These are phyloP conservation scores for Dalbergia cultrata DNA, from an alignment of 306 rosid genomes.

Conservation along the genomic window DNA sequence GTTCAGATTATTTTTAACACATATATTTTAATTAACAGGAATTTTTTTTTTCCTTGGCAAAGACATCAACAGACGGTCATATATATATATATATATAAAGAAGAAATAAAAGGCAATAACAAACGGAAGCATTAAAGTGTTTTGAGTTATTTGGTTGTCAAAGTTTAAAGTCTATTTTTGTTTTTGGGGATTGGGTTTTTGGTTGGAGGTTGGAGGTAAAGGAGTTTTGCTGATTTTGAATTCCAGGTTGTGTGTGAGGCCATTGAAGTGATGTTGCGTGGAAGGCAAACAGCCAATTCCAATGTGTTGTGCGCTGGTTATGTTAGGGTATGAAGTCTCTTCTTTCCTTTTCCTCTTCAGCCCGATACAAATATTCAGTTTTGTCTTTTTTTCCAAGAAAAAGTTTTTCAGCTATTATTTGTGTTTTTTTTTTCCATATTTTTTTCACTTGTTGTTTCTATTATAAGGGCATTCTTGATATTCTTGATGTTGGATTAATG, in stretches of 20 bases:
- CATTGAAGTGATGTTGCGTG: slow-evolving; percentile 54
- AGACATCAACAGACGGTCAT: no score
- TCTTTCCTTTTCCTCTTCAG: neutral
- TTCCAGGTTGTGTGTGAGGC: slow-evolving; percentile 69
- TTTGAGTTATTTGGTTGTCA: neutral
- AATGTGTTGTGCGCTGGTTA: slow-evolving; percentile 72
- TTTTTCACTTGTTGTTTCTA: neutral
- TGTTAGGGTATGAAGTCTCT: slow-evolving; percentile 54
- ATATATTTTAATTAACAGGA: neutral
- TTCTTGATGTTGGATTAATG: slow-evolving; percentile 21
- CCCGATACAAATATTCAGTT: neutral
- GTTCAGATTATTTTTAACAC: no score
- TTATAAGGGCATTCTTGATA: neutral
- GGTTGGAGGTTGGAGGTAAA: neutral
- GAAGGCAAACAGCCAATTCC: slow-evolving; percentile 21
- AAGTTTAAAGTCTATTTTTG: neutral
- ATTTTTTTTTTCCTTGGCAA: no score
- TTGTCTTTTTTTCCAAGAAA: neutral
- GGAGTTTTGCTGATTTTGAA: slow-evolving; percentile 18
- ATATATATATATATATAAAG: no score
- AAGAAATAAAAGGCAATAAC: neutral
- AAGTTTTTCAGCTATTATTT: neutral
- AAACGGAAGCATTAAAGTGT: neutral
- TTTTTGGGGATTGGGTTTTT: neutral
- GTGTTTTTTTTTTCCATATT: neutral